phyloP scores from a whole-genome alignment of 202 grass and related monocot species.

The Dendrocalamus latiflorus region DNA sequence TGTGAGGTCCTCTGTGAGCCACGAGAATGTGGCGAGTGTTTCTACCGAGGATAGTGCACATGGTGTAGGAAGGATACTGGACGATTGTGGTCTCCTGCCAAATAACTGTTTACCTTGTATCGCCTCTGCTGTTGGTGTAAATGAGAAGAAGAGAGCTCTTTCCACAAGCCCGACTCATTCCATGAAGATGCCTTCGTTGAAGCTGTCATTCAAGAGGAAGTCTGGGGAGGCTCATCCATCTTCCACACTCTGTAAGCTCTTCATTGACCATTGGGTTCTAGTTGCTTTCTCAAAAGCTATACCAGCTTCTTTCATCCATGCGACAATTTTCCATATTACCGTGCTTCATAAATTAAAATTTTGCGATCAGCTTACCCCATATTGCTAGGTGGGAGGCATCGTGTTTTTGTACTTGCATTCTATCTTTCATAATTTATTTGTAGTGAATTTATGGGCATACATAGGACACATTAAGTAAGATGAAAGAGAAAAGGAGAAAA shows the following conservation, averaged over 20 bases:
- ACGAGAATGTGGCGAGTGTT: constrained; percentile 46
- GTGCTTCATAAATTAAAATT: not conserved
- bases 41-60: constrained; percentile 32
- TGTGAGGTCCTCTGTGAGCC: constrained; percentile 46
- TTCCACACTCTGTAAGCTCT: constrained; percentile 59
- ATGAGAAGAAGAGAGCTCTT: constrained; percentile 14
- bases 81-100: constrained; percentile 67
- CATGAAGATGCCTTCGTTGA: constrained; percentile 76
- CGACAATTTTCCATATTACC: not conserved
- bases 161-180: constrained; percentile 66
- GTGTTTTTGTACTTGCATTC: not conserved
- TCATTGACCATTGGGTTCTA: not conserved
- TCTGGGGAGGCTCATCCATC: constrained; percentile 68
- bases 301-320: not conserved
- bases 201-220: constrained; percentile 89
- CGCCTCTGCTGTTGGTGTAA: constrained; percentile 47
- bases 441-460: not conserved
- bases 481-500: not conserved
- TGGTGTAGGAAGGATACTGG: constrained; percentile 52
- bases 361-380: not conserved
- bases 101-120: constrained; percentile 88
- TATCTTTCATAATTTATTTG: not conserved
- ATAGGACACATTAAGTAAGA: not conserved
- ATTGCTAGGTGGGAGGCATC: not conserved
- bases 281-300: not conserved